These are phyloP conservation scores for Gracilaria gracilis DNA, from an alignment of 23 red algal genomes.

Conservation along the genomic window DNA sequence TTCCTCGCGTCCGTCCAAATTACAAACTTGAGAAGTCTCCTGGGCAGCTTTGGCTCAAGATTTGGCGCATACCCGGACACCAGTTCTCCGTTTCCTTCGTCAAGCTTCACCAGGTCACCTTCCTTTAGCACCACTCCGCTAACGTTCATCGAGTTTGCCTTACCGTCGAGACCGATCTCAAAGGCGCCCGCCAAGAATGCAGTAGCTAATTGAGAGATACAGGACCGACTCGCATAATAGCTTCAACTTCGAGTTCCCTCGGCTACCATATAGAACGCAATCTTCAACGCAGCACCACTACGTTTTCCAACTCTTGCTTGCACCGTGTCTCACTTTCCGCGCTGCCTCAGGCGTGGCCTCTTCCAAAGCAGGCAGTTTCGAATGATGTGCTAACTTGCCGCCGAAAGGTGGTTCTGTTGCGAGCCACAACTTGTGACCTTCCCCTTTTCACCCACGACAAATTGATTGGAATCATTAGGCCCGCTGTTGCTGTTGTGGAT, in stretches of 20 bases:
- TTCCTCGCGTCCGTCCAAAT: constrained; percentile 44
- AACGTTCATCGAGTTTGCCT: constrained; percentile 28
- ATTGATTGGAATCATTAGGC: too few relatives aligned
- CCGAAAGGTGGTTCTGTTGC: constrained; percentile 45
- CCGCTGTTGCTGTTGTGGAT: too few relatives aligned
- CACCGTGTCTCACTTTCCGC: constrained; percentile 48
- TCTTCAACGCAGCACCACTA: constrained; percentile 69
- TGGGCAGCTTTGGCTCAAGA: constrained; percentile 29
- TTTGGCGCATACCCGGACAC: constrained; percentile 42
- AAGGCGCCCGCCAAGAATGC: constrained; percentile 52
- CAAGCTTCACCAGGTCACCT: constrained; percentile 50
- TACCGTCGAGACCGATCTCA: constrained; percentile 38
- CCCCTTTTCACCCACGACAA: constrained; percentile 73
- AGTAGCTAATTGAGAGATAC: constrained; percentile 49
- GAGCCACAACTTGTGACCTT: too few relatives aligned
- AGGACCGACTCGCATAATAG: constrained; percentile 58
- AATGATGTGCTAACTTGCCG: constrained; percentile 29
- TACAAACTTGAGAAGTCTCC: constrained; percentile 44
- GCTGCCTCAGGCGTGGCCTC: constrained; percentile 51
- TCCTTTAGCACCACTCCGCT: constrained; percentile 32
- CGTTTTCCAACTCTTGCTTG: constrained; percentile 65
- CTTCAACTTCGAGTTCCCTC: constrained; percentile 64
- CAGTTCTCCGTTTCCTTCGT: constrained; percentile 53
- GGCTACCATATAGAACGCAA: constrained; percentile 63
- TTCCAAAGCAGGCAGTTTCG: constrained; percentile 58